Evolutionary conservation across 2,329 filamentous ascomycete genomes (phyloP).

Genomic region (Nannizziopsis barbatae): DNA sequence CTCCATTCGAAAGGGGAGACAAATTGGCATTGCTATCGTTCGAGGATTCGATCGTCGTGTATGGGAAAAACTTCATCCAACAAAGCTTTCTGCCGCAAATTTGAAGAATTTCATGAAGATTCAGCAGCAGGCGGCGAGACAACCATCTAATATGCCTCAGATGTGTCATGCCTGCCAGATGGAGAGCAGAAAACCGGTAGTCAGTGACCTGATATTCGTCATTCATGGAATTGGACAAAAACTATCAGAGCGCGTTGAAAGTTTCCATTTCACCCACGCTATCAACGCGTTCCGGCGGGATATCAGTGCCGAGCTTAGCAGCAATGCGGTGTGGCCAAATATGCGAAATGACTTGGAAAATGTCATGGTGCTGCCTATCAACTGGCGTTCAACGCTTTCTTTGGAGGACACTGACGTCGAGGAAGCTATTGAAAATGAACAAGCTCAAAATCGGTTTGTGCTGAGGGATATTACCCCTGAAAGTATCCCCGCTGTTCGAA

Average conservation of each 20-base stretch:
- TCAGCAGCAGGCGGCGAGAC: constrained; percentile 25
- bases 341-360: constrained; percentile 69
- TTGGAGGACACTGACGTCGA: constrained; percentile 67
- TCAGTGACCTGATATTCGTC: constrained; percentile 80
- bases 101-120: constrained; percentile 34
- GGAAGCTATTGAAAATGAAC: constrained; percentile 42
- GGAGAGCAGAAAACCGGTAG: constrained; percentile 54
- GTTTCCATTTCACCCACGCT: constrained; percentile 92
- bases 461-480: constrained; percentile 86
- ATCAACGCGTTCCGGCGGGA: constrained; percentile 82
- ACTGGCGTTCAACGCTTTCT: constrained; percentile 81
- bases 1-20: constrained; percentile 71
- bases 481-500: constrained; percentile 82
- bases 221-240: constrained; percentile 97
- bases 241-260: constrained; percentile 84
- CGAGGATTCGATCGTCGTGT: constrained; percentile 69
- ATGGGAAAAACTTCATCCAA: constrained; percentile 65
- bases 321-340: constrained; percentile 59
- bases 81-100: constrained; percentile 33
- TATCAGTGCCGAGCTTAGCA: constrained; percentile 72
- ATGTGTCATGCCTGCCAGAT: constrained; percentile 48
- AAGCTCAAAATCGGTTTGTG: constrained; percentile 50
- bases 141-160: constrained; percentile 21
- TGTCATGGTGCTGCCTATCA: constrained; percentile 88
- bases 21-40: constrained; percentile 76